A percentile compares a stretch with the other conserved stretches of the same genome.
phyloP scores from a whole-genome alignment of 805 yeast genomes.

The Lipomyces mesembrius region DNA sequence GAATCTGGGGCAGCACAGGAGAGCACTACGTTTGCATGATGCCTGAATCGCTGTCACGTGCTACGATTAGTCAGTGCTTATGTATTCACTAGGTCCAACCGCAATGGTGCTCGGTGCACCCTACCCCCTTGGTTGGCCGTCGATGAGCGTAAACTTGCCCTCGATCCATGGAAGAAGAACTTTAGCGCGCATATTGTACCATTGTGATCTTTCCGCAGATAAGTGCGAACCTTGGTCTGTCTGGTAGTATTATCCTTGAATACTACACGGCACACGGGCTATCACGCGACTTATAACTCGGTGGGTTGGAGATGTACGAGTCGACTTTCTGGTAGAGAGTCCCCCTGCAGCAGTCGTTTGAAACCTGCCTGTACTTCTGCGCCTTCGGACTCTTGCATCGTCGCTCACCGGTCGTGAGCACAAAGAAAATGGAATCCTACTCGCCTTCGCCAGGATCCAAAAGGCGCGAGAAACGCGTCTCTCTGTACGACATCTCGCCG shows the following conservation, averaged over 20 bases:
- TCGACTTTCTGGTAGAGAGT: neutral
- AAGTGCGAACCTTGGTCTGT: neutral
- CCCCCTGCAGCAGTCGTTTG: neutral
- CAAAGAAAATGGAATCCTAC: neutral
- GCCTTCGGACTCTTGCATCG: neutral
- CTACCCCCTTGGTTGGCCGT: neutral
- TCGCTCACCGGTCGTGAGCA: neutral
- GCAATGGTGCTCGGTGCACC: neutral
- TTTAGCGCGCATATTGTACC: neutral
- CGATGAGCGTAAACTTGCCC: neutral
- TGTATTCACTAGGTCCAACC: neutral
- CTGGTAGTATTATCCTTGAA: neutral
- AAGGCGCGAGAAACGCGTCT: constrained; percentile 33
- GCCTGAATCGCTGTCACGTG: too few relatives aligned
- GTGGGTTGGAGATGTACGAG: neutral
- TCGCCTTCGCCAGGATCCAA: constrained; percentile 15
- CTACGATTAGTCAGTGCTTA: neutral
- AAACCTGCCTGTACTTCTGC: neutral
- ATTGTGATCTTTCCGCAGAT: neutral
- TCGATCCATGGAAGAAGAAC: neutral
- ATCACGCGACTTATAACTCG: neutral
- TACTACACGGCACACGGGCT: neutral
- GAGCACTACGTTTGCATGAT: neutral
- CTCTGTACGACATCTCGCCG: constrained; percentile 34
- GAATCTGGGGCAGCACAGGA: neutral